phyloP scores from a whole-genome alignment of 2,329 filamentous ascomycete species.

The Talaromyces rugulosus region DNA sequence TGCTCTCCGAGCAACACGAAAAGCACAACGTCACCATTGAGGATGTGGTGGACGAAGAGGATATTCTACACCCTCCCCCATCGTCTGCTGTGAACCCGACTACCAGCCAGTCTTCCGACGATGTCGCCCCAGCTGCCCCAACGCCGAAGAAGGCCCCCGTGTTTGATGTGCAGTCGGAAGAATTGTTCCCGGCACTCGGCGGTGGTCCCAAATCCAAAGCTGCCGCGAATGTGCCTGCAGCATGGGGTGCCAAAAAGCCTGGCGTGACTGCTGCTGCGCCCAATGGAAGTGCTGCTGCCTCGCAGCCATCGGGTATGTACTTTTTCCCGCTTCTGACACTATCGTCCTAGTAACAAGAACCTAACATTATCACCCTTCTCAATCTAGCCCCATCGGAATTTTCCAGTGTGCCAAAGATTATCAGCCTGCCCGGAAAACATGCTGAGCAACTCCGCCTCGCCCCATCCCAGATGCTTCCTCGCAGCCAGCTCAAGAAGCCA shows the following conservation, averaged over 20 bases:
- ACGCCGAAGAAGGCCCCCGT: slow-evolving; percentile 38
- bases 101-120: slow-evolving; percentile 11
- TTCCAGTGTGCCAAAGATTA: slow-evolving; percentile 48
- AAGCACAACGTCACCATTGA: slow-evolving; percentile 67
- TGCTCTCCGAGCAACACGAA: slow-evolving; percentile 53
- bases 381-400: slow-evolving; percentile 40
- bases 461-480: slow-evolving; percentile 70
- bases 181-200: slow-evolving; percentile 90
- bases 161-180: slow-evolving; percentile 81
- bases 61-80: slow-evolving; percentile 55
- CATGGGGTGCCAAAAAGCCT: slow-evolving; percentile 68
- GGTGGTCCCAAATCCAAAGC: slow-evolving; percentile 60
- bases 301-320: slow-evolving; percentile 46
- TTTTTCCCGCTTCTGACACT: background rate
- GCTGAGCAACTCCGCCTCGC: slow-evolving; percentile 71
- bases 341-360: background rate
- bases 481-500: slow-evolving; percentile 75
- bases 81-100: slow-evolving; percentile 34
- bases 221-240: slow-evolving; percentile 58
- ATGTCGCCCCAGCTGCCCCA: slow-evolving; percentile 19
- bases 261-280: slow-evolving; percentile 33
- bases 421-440: slow-evolving; percentile 78
- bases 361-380: slow-evolving; percentile 29
- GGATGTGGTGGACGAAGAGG: slow-evolving; percentile 76
- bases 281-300: slow-evolving; percentile 54